phyloP scores from a whole-genome alignment of 2,329 filamentous ascomycete genomes.

The Paraconiothyrium brasiliense region DNA sequence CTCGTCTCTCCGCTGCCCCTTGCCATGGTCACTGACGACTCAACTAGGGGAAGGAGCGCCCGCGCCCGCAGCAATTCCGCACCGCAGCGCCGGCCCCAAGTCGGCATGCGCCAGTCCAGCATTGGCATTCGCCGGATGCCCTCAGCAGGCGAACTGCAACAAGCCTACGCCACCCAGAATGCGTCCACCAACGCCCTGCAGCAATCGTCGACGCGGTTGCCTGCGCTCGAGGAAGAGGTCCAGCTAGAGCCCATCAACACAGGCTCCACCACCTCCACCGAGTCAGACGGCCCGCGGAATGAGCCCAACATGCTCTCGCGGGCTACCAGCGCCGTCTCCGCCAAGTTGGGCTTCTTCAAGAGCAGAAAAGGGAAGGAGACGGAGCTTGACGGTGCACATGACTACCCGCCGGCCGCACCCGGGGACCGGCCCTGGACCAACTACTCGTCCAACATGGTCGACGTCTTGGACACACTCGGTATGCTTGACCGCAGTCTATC shows the following conservation, averaged over 20 bases:
- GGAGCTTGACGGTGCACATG: neutral
- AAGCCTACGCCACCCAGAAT: constrained; percentile 31
- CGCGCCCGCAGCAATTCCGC: constrained; percentile 42
- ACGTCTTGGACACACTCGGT: constrained; percentile 75
- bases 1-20: neutral
- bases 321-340: constrained; percentile 40
- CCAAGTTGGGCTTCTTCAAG: constrained; percentile 39
- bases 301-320: constrained; percentile 37
- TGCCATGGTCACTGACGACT: constrained; percentile 27
- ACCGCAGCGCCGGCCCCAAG: constrained; percentile 35
- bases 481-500: constrained; percentile 35
- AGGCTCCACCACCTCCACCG: constrained; percentile 28
- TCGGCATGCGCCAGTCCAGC: constrained; percentile 43
- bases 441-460: constrained; percentile 71
- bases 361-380: constrained; percentile 24
- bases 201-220: constrained; percentile 32
- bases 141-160: constrained; percentile 35
- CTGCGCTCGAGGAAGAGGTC: constrained; percentile 40
- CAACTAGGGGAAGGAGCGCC: constrained; percentile 15
- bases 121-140: constrained; percentile 48
- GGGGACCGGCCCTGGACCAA: constrained; percentile 43
- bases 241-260: constrained; percentile 34
- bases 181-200: constrained; percentile 33
- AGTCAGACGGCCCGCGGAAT: constrained; percentile 19
- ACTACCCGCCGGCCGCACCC: constrained; percentile 2